Percentiles rank a stretch among this genome's conserved stretches.
These are phyloP conservation scores for Dendrobium chrysotoxum DNA, from an alignment of 106 monocot genomes.

Conservation along the genomic window DNA sequence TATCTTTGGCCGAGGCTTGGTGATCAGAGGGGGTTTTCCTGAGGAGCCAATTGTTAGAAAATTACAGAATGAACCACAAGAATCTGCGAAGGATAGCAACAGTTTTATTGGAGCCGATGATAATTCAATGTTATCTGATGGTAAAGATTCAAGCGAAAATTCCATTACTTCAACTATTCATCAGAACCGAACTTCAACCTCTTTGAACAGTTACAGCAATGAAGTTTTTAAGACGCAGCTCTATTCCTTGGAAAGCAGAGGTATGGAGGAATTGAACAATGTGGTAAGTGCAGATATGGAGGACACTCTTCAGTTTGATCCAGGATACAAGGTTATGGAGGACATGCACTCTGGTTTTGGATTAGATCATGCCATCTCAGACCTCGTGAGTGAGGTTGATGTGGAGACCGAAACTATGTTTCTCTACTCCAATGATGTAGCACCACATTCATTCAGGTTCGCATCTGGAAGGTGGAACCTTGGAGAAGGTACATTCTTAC, in stretches of 20 bases:
- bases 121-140: constrained; percentile 1
- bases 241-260: constrained; percentile 16
- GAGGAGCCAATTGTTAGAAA: neutral
- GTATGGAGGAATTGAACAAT: neutral
- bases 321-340: neutral
- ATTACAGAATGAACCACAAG: neutral
- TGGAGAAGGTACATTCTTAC: constrained; percentile 8
- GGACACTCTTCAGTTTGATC: constrained; percentile 8
- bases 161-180: neutral
- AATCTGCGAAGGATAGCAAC: constrained; percentile 9
- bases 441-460: constrained; percentile 10
- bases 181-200: constrained; percentile 8
- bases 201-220: constrained; percentile 5
- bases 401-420: constrained; percentile 13
- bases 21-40: neutral
- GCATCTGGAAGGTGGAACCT: constrained; percentile 13
- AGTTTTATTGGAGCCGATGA: neutral
- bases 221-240: neutral
- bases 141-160: neutral
- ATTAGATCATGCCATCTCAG: constrained; percentile 4
- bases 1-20: neutral
- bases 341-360: neutral
- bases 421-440: constrained; percentile 30
- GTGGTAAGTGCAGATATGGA: neutral
- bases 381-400: constrained; percentile 11